phyloP scores from a whole-genome alignment of 129 eudicot genomes.

The Rutidosis leptorrhynchoides region DNA sequence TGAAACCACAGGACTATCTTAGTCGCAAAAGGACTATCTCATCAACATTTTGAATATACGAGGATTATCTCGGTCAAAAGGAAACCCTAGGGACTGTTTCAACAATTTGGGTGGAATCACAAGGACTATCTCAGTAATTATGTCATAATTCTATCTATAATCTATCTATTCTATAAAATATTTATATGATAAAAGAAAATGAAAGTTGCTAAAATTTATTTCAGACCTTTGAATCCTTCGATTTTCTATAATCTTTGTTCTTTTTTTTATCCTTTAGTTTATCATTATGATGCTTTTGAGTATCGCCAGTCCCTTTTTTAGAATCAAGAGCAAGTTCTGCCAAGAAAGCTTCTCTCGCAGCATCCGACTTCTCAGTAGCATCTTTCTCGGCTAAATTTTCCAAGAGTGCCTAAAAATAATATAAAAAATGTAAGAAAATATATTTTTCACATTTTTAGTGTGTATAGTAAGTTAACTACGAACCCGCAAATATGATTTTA shows the following conservation, averaged over 20 bases:
- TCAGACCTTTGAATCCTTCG: conserved; percentile 71
- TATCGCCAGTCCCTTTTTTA: conserved; percentile 50
- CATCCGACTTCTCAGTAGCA: conserved; percentile 96
- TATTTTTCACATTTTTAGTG: background rate
- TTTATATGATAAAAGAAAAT: background rate
- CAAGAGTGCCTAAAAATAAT: conserved; percentile 59
- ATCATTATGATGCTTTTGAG: conserved; percentile 56
- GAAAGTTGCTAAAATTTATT: conserved; percentile 6
- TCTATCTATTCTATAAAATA: too few relatives aligned
- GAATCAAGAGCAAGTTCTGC: conserved; percentile 95
- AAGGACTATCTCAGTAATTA: too few relatives aligned
- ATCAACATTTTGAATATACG: too few relatives aligned
- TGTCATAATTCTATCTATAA: too few relatives aligned
- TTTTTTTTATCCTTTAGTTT: conserved; percentile 78
- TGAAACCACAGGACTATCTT: too few relatives aligned
- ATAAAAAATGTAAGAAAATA: conserved; percentile 1
- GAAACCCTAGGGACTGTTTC: too few relatives aligned
- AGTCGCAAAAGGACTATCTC: too few relatives aligned
- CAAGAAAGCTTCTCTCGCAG: conserved; percentile 95
- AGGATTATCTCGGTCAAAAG: too few relatives aligned
- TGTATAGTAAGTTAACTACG: conserved; percentile 27
- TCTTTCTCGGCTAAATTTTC: conserved; percentile 97
- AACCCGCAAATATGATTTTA: conserved; percentile 84
- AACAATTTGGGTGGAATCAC: too few relatives aligned
- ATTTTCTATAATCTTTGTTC: conserved; percentile 62